Percentiles rank a stretch among this genome's conserved stretches.
Conservation (phyloP, 108 stramenopile genomes). For the Epipyxis sp. region DNA sequence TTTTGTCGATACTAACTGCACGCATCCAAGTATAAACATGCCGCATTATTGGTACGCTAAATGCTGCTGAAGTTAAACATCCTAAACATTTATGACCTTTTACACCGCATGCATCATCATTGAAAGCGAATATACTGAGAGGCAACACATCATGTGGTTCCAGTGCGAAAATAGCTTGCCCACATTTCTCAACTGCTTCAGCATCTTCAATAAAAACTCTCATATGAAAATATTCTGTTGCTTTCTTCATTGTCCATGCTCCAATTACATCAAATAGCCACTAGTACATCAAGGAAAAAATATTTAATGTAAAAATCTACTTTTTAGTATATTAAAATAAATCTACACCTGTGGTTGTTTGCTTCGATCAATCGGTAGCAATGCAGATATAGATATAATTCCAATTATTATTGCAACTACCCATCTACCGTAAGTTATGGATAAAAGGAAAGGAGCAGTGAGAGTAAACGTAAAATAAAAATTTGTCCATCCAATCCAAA, state of each 20-base stretch:
- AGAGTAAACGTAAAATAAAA: background rate
- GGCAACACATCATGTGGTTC: constrained; percentile 27
- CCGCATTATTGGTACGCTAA: constrained; percentile 2
- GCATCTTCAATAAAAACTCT: background rate
- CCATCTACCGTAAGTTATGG: background rate
- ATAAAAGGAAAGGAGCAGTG: background rate
- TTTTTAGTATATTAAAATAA: too few species aligned
- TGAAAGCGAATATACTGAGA: background rate
- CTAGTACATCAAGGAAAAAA: background rate
- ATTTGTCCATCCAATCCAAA: constrained; percentile 1
- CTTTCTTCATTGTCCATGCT: constrained; percentile 22
- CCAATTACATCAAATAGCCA: background rate
- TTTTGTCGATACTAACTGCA: constrained; percentile 11
- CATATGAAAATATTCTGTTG: background rate
- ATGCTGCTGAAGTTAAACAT: background rate
- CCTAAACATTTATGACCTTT: background rate
- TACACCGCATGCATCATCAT: background rate
- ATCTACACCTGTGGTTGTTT: background rate
- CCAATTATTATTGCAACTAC: background rate
- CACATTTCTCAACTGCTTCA: background rate
- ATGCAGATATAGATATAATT: background rate
- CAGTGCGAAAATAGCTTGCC: constrained; percentile 10
- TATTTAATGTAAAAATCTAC: too few species aligned
- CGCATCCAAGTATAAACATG: constrained; percentile 22
- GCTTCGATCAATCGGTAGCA: background rate